Base-by-base conservation (phyloP, 2,329 filamentous ascomycete species). In the Trichoderma sp. region DNA sequence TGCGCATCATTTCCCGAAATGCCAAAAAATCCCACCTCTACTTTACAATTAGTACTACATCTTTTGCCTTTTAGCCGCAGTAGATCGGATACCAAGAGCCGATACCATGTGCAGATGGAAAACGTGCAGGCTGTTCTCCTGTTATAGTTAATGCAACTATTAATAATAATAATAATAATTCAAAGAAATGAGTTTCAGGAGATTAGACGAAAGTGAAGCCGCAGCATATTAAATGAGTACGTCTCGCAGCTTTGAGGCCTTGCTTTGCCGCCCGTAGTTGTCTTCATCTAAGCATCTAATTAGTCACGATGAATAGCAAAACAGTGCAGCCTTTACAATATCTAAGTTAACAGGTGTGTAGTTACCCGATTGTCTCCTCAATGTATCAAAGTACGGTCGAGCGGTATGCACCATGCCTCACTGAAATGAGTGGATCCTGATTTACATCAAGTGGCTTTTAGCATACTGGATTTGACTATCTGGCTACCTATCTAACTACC, bases 41-140 rank as follows among this genome's bases (percentile, higher is more conserved):
- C n/a, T 27, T 47, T 47, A 27, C 8, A 65, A 16, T 1, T 21
- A 16, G 37, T 11, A 40, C 37, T 16, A 2, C 37, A 40, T 19
- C 29, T 56, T 65, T 57, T 66, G 35, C 62, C 62, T 66, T 66
- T 66, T 66, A 66, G 35, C 62, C 62, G 62, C 33, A 29, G 31
- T 13, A 43, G 31, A 40, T 21, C 33, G 37, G 5, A 55, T 53
- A 47, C 29, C 21, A 21, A 21, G 4, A 53, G 24, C 31, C 31
- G 60, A 63, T 37, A 16, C n/a, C 16, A 49, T 16, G 27, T 29
- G 8, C 47, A 35, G 24, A 16, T 8, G 10, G 21, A n/a, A 53
- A 53, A 19, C 47, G 29, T 11, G 47, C 37, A 21, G 14, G 21
- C n/a, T 37, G 0, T 10, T 0, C 8, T 24, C 2, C 6, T 14